A percentile compares a stretch with the other conserved stretches of the same genome.
phyloP scores from a whole-genome alignment of 2,329 filamentous ascomycete species.

The Xylariaceae sp. region DNA sequence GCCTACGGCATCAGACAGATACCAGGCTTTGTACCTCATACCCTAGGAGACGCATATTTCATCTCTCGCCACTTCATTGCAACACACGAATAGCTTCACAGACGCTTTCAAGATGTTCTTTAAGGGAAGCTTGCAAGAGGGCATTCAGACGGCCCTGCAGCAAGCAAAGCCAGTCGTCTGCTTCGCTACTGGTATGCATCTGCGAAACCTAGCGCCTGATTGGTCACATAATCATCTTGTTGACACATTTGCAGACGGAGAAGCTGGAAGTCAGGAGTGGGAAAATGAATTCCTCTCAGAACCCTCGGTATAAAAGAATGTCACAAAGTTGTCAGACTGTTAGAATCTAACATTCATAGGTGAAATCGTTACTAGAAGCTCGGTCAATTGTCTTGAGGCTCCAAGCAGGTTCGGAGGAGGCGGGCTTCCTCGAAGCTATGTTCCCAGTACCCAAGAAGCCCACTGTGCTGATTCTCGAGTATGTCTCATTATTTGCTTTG shows the following conservation, averaged over 20 bases:
- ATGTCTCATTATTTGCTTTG: conserved; percentile 22
- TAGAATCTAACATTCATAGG: conserved; percentile 32
- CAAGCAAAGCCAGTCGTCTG: conserved; percentile 76
- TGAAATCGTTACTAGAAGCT: conserved; percentile 51
- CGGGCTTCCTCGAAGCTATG: conserved; percentile 74
- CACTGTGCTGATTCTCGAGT: conserved; percentile 74
- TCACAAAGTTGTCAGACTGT: neutral
- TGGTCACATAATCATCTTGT: conserved; percentile 6
- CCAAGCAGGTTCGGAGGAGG: conserved; percentile 70
- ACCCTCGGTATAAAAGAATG: conserved; percentile 38
- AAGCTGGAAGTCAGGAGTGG: conserved; percentile 66
- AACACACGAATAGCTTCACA: neutral
- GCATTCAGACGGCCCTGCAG: conserved; percentile 70
- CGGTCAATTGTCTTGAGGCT: conserved; percentile 69
- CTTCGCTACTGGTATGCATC: conserved; percentile 68
- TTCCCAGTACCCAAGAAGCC: conserved; percentile 78
- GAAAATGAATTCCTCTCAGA: conserved; percentile 64
- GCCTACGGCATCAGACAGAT: no score
- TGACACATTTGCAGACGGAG: conserved; percentile 52
- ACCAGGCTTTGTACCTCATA: no score
- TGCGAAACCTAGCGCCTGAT: neutral
- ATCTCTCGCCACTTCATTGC: no score
- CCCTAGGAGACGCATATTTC: no score
- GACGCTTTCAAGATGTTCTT: conserved; percentile 64
- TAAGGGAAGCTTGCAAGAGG: conserved; percentile 72